phyloP scores from a whole-genome alignment of 2,329 filamentous ascomycete species.

The Xylariaceae sp. region DNA sequence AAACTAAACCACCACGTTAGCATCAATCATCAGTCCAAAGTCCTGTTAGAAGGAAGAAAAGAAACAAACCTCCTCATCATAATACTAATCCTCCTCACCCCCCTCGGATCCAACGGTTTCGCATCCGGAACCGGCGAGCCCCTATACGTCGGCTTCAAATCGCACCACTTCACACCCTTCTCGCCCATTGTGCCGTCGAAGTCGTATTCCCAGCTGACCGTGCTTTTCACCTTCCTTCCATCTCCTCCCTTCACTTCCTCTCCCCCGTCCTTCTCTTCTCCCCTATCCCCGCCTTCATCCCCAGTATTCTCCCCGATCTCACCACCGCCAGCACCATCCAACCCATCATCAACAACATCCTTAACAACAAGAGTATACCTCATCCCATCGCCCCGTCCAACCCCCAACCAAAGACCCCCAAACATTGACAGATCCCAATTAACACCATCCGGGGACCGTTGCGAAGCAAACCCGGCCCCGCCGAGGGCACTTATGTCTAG shows the following conservation, averaged over 20 bases:
- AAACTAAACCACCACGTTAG: constrained; percentile 39
- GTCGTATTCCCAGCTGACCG: constrained; percentile 68
- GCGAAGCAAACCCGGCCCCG: constrained; percentile 77
- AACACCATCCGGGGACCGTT: constrained; percentile 57
- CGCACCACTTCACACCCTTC: constrained; percentile 57
- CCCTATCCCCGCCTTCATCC: too few relatives aligned
- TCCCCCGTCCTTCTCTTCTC: too few relatives aligned
- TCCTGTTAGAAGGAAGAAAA: constrained; percentile 16
- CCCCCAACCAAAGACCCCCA: constrained; percentile 53
- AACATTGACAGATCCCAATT: constrained; percentile 60
- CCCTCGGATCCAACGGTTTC: constrained; percentile 50
- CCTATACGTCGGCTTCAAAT: constrained; percentile 67
- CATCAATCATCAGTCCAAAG: constrained; percentile 45
- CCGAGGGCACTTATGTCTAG: constrained; percentile 71
- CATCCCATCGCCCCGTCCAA: constrained; percentile 55
- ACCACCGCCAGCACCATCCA: too few relatives aligned
- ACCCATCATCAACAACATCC: constrained; percentile 39
- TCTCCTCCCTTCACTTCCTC: too few relatives aligned
- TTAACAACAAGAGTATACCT: constrained; percentile 71
- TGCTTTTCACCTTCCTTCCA: constrained; percentile 50
- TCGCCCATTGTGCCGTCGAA: constrained; percentile 43
- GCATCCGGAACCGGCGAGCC: constrained; percentile 60
- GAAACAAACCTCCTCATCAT: constrained; percentile 71
- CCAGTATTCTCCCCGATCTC: too few relatives aligned
- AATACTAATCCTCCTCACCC: constrained; percentile 62